Conservation (phyloP, 768 basidiomycete species). For the Kwoniella dendrophila region DNA sequence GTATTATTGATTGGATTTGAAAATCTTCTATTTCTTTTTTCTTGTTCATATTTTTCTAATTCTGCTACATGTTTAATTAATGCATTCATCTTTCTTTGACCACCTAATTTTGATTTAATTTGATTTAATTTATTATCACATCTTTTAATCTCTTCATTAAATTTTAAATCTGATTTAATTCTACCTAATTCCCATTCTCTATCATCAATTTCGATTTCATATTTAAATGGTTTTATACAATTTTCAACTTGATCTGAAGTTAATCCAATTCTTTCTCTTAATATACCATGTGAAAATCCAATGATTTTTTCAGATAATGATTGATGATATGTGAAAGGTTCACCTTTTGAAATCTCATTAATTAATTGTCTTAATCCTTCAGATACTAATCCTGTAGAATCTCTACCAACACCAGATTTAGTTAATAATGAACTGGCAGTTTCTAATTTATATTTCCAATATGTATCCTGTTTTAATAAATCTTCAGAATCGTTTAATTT, state of each 20-base stretch:
- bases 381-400: conserved; percentile 89
- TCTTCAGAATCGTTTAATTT: conserved; percentile 70
- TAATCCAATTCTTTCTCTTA: conserved; percentile 87
- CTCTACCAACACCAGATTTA: conserved; percentile 92
- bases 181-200: conserved; percentile 90
- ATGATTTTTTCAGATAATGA: conserved; percentile 83
- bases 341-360: conserved; percentile 80
- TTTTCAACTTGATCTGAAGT: conserved; percentile 99
- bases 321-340: conserved; percentile 91
- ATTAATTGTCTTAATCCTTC: conserved; percentile 88
- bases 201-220: conserved; percentile 91
- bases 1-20: not conserved
- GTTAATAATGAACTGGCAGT: conserved; percentile 90
- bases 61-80: conserved; percentile 78
- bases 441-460: conserved; percentile 96
- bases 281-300: conserved; percentile 87
- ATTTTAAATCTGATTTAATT: conserved; percentile 70
- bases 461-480: conserved; percentile 80
- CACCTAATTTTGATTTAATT: conserved; percentile 85
- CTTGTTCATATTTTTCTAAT: conserved; percentile 68
- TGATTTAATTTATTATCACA: conserved; percentile 85
- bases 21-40: conserved; percentile 41
- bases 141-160: conserved; percentile 79
- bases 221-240: conserved; percentile 99
- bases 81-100: conserved; percentile 72